Base-by-base conservation (phyloP, 2,329 filamentous ascomycete genomes). In the Stemphylium beticola region DNA sequence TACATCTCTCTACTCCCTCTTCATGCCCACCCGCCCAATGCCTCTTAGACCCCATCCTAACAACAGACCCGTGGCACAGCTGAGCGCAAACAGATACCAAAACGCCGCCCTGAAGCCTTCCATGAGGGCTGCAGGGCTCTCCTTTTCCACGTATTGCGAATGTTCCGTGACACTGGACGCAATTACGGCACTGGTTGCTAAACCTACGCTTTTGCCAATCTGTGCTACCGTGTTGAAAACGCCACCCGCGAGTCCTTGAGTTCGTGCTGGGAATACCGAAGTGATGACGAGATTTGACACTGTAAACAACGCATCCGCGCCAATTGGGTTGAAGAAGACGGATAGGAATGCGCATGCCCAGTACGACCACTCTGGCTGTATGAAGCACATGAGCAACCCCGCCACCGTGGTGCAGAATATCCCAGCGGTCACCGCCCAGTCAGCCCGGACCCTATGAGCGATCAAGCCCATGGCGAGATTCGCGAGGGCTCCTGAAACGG, bases 11-110 rank as follows among this genome's bases (percentile, higher is more conserved):
- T 54, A 76, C 36, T 77, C 75, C 48, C 70, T 67, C 69, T 79
- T 78, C 49, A 75, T 62, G 3, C 78, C 78, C 34, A 80, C 76
- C 52, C 74, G 79, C 9, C 78, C 79, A 43, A 79, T 76, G 1
- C 33, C 75, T 72, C 57, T 4, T 24, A 81, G 55, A 2, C 78
- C 78, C 66, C 74, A 76, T 6, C 60, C 51, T 41, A 74, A 68
- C n/a, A 80, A 31, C 4, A 68, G 32, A 1, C 66, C 50, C 3
- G 70, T 74, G 1, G 68, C 61, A 9, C 68, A 55, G 24, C 69
- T 73, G 17, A 72, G 41, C 0, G 69, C 75, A 58, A 79, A 78
- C 26, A 67, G 62, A 42, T 74, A 77, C 76, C 77, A 81, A 50
- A 77, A 24, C 6, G 75, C 68, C 5, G 78, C 77, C 36, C 69